phyloP scores from a whole-genome alignment of 768 basidiomycete genomes.

The Paxillus rubicundulus region DNA sequence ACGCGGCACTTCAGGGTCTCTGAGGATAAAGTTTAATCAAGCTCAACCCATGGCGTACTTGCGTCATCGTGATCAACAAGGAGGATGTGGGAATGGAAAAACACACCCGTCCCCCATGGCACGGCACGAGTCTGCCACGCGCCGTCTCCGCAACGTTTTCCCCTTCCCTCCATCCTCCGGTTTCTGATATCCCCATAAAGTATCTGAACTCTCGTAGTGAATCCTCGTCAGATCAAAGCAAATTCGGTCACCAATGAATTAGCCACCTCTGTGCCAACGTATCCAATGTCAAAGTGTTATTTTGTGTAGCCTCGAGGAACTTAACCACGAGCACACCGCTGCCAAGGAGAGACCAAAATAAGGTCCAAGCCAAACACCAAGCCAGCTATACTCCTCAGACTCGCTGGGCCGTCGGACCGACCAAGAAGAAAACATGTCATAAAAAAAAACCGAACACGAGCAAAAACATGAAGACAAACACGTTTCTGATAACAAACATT shows the following conservation, averaged over 20 bases:
- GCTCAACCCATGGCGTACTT: conserved; percentile 5
- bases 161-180: background rate
- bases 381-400: conserved; percentile 3
- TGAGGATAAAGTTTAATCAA: conserved; percentile 5
- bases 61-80: conserved; percentile 18
- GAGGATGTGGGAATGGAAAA: conserved; percentile 8
- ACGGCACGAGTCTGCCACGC: conserved; percentile 29
- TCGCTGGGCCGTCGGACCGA: background rate
- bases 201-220: background rate
- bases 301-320: conserved; percentile 13
- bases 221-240: background rate
- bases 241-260: conserved; percentile 1
- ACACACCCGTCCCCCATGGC: conserved; percentile 27
- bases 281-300: conserved; percentile 3
- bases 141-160: conserved; percentile 9
- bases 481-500: conserved; percentile 15
- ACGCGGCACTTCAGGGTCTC: conserved; percentile 10
- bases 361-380: background rate
- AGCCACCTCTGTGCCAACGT: background rate
- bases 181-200: background rate
- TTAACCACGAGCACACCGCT: background rate
- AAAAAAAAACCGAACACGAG: conserved; percentile 1
- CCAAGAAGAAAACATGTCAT: conserved; percentile 1
- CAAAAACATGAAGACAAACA: conserved; percentile 18
- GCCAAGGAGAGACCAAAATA: background rate